A percentile compares a stretch with the other conserved stretches of the same genome.
phyloP scores from a whole-genome alignment of 129 eudicot species.

The Pseudognaphalium luteoalbum region DNA sequence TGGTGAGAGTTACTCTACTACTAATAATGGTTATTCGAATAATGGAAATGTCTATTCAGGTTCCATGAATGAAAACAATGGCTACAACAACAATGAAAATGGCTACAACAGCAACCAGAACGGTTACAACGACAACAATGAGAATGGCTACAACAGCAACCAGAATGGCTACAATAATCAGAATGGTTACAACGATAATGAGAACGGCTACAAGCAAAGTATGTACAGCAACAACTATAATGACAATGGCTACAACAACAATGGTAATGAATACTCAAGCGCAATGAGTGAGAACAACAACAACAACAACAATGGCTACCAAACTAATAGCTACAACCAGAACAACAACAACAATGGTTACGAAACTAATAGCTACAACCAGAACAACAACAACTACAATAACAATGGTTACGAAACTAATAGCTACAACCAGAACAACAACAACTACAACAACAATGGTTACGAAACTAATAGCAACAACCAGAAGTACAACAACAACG shows the following conservation, averaged over 20 bases:
- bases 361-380: neutral
- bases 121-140: conserved; percentile 24
- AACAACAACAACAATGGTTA: neutral
- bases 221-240: conserved; percentile 5
- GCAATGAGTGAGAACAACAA: neutral
- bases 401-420: neutral
- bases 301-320: neutral
- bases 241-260: neutral
- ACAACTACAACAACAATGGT: neutral
- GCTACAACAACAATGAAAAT: conserved; percentile 10
- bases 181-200: conserved; percentile 15
- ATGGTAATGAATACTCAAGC: neutral
- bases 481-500: neutral
- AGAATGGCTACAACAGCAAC: conserved; percentile 15
- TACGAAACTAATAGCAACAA: neutral
- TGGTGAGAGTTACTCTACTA: conserved; percentile 29
- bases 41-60: conserved; percentile 14
- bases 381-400: neutral
- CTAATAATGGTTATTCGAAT: conserved; percentile 8
- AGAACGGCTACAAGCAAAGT: conserved; percentile 12
- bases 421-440: neutral
- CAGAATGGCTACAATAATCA: conserved; percentile 2
- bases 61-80: conserved; percentile 22
- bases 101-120: conserved; percentile 27
- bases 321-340: neutral